A percentile compares a stretch with the other conserved stretches of the same genome.
Evolutionary conservation across 371 early-diverging fungal species (phyloP).

Genomic region (Mortierella sp.): DNA sequence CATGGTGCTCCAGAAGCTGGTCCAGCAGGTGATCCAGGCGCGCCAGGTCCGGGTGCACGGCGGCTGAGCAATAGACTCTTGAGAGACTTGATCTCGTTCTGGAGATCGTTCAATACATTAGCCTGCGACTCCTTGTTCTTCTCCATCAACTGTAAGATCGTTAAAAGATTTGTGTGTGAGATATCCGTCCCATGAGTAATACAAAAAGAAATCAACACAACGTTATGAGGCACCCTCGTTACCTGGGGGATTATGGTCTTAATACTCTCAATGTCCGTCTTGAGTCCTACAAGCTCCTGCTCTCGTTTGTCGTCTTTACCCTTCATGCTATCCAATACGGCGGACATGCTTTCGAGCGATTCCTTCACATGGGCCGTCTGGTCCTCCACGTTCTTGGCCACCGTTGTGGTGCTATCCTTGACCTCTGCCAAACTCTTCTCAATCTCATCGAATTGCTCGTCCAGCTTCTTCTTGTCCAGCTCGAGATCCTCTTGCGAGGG

Average conservation of each 20-base stretch:
- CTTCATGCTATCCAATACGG: constrained; percentile 74
- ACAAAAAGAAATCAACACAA: too few relatives aligned
- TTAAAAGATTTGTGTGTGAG: too few relatives aligned
- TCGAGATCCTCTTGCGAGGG: constrained; percentile 75
- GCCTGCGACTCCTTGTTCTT: constrained; percentile 78
- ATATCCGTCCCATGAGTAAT: too few relatives aligned
- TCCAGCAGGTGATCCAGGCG: constrained; percentile 26
- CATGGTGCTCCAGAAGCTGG: constrained; percentile 23
- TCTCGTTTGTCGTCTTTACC: constrained; percentile 77
- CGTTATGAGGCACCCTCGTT: too few relatives aligned
- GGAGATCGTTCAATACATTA: constrained; percentile 82
- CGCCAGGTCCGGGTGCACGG: constrained; percentile 55
- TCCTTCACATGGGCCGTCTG: constrained; percentile 80
- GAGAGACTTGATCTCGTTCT: constrained; percentile 91
- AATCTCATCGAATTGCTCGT: constrained; percentile 79
- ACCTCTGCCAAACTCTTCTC: constrained; percentile 78
- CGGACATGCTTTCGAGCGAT: constrained; percentile 73
- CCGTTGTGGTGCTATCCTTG: constrained; percentile 63
- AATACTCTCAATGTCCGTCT: constrained; percentile 81
- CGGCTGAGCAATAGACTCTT: constrained; percentile 88
- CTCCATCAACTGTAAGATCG: constrained; percentile 70
- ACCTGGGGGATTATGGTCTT: constrained; percentile 84
- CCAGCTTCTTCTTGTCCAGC: constrained; percentile 77
- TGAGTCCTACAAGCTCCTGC: constrained; percentile 75
- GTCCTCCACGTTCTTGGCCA: constrained; percentile 69